phyloP scores from a whole-genome alignment of 1,284 basidiomycete genomes.

The Ganoderma resinaceum region DNA sequence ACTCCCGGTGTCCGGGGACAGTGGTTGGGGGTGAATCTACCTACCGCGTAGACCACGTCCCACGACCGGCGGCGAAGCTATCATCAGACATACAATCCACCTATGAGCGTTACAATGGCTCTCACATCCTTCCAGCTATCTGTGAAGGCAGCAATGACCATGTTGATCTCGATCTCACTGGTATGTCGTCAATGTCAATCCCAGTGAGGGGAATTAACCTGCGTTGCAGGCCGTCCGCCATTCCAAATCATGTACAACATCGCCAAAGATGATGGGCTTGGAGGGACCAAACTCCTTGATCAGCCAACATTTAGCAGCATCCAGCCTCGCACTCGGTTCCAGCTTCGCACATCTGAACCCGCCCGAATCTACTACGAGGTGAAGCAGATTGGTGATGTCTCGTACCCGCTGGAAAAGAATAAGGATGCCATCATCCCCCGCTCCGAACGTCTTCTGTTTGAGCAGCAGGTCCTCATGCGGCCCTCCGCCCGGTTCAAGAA shows the following conservation, averaged over 20 bases:
- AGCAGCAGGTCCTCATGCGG: slow-evolving; percentile 82
- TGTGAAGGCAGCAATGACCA: slow-evolving; percentile 85
- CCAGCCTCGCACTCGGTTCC: slow-evolving; percentile 82
- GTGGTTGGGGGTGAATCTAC: slow-evolving; percentile 66
- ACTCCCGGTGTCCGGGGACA: slow-evolving; percentile 85
- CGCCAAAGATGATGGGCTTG: slow-evolving; percentile 65
- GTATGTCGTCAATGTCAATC: slow-evolving; percentile 43
- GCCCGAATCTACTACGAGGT: slow-evolving; percentile 92
- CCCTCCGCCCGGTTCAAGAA: slow-evolving; percentile 83
- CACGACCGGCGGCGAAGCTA: slow-evolving; percentile 71
- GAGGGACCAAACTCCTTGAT: slow-evolving; percentile 67
- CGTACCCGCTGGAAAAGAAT: slow-evolving; percentile 80
- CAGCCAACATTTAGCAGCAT: slow-evolving; percentile 88
- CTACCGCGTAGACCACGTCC: slow-evolving; percentile 80
- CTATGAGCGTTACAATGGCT: slow-evolving; percentile 69
- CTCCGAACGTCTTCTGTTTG: slow-evolving; percentile 72
- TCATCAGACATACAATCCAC: slow-evolving; percentile 60
- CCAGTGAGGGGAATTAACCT: slow-evolving; percentile 13
- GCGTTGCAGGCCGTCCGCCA: slow-evolving; percentile 71
- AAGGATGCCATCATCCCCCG: slow-evolving; percentile 67
- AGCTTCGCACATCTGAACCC: slow-evolving; percentile 80
- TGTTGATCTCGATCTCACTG: slow-evolving; percentile 81
- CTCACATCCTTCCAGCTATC: slow-evolving; percentile 74
- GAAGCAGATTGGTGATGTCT: slow-evolving; percentile 85
- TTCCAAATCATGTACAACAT: slow-evolving; percentile 89